phyloP scores from a whole-genome alignment of 2,329 filamentous ascomycete species.

The Penicillium oxalicum region DNA sequence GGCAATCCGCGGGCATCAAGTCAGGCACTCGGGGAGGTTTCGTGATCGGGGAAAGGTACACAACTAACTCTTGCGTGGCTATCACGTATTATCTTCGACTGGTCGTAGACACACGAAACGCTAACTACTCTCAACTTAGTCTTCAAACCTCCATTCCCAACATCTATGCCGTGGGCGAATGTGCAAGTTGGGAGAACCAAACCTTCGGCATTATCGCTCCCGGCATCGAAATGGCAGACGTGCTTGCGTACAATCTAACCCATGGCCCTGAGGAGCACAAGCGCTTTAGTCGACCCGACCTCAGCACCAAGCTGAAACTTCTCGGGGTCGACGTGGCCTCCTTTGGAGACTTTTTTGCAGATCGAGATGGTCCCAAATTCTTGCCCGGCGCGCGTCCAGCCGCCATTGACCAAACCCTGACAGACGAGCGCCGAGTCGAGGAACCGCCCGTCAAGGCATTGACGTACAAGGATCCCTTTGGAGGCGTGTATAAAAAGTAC shows the following conservation, averaged over 20 bases:
- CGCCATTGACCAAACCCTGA: conserved; percentile 36
- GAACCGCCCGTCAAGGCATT: conserved; percentile 67
- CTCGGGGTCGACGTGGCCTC: conserved; percentile 86
- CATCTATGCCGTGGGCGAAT: conserved; percentile 86
- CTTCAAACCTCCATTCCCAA: conserved; percentile 65
- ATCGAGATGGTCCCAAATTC: conserved; percentile 71
- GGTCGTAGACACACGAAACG: not conserved
- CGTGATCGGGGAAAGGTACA: conserved; percentile 46
- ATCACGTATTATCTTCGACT: not conserved
- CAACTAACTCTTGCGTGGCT: not conserved
- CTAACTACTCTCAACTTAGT: conserved; percentile 14
- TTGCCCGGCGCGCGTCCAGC: conserved; percentile 55
- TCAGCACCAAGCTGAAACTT: conserved; percentile 87
- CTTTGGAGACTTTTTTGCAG: conserved; percentile 90
- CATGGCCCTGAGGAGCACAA: conserved; percentile 65
- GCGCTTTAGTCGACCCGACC: conserved; percentile 71
- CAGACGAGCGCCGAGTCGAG: conserved; percentile 34
- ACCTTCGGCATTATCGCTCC: conserved; percentile 86
- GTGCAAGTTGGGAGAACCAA: conserved; percentile 80
- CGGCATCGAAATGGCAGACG: conserved; percentile 87
- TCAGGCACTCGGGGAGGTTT: conserved; percentile 68
- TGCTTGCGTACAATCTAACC: conserved; percentile 85
- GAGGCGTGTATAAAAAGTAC: conserved; percentile 88
- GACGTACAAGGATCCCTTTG: conserved; percentile 83
- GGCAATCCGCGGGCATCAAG: conserved; percentile 61